Evolutionary conservation across 164 flowering plant genomes (phyloP).

Genomic region (Stephania cephalantha): DNA sequence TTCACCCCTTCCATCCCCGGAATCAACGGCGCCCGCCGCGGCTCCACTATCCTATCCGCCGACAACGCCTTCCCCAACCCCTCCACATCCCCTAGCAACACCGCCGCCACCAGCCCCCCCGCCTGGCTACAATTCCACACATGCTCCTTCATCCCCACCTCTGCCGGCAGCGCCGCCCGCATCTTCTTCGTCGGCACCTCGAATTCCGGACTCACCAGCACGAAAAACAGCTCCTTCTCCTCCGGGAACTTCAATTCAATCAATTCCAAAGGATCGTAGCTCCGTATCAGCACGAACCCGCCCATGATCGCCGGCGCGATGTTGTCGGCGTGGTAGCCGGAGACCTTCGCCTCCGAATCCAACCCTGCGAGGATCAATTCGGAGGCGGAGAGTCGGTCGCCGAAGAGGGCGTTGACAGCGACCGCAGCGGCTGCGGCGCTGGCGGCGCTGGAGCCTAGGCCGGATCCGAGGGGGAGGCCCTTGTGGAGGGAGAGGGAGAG

Average conservation of each 20-base stretch:
- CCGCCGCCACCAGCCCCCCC: constrained; percentile 69
- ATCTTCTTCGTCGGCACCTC: constrained; percentile 93
- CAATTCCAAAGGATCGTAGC: constrained; percentile 63
- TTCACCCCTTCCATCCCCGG: constrained; percentile 88
- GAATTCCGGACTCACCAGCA: constrained; percentile 77
- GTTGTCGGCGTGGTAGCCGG: constrained; percentile 87
- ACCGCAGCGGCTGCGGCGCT: constrained; percentile 91
- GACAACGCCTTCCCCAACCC: constrained; percentile 68
- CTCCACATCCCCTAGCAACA: constrained; percentile 56
- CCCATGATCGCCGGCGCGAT: constrained; percentile 84
- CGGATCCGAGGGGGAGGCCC: constrained; percentile 80
- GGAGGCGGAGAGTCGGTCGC: constrained; percentile 27
- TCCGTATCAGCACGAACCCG: constrained; percentile 67
- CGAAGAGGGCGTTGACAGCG: constrained; percentile 80
- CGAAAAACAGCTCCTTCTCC: constrained; percentile 54
- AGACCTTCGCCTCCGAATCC: constrained; percentile 76
- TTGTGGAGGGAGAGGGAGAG: constrained; percentile 70
- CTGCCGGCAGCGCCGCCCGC: constrained; percentile 71
- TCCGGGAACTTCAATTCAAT: constrained; percentile 52
- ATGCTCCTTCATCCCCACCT: constrained; percentile 63
- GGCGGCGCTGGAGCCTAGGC: constrained; percentile 92
- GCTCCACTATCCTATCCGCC: constrained; percentile 81
- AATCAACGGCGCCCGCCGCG: constrained; percentile 68
- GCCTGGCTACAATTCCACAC: constrained; percentile 87
- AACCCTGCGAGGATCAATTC: constrained; percentile 77